These are phyloP conservation scores for Brassica juncea DNA, from an alignment of 345 rosid genomes.

Conservation along the genomic window DNA sequence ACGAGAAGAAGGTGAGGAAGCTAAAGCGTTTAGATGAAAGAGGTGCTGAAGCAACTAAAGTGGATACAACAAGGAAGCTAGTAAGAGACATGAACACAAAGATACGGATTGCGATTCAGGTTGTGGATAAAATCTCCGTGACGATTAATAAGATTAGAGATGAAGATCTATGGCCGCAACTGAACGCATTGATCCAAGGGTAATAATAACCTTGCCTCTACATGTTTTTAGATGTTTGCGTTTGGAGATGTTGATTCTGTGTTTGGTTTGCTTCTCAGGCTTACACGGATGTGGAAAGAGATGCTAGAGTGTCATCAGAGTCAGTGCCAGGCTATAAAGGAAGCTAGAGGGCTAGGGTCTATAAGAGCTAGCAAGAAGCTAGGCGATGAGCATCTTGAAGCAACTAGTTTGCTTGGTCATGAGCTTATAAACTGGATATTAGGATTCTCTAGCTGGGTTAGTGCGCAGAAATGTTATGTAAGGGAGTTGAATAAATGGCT, in stretches of 20 bases:
- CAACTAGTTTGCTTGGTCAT: constrained; percentile 68
- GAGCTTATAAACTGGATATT: constrained; percentile 77
- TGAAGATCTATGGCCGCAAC: constrained; percentile 95
- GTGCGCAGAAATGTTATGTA: constrained; percentile 77
- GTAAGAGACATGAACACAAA: constrained; percentile 76
- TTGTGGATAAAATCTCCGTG: constrained; percentile 80
- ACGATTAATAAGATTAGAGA: constrained; percentile 89
- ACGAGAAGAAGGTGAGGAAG: constrained; percentile 72
- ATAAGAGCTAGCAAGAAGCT: constrained; percentile 63
- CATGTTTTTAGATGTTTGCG: background rate
- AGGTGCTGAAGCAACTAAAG: constrained; percentile 78
- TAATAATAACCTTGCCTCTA: constrained; percentile 33
- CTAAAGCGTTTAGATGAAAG: constrained; percentile 74
- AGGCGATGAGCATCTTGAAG: constrained; percentile 65
- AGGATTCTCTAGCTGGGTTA: constrained; percentile 76
- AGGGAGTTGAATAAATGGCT: constrained; percentile 87
- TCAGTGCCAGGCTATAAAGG: constrained; percentile 76
- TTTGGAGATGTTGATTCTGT: background rate
- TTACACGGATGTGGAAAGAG: constrained; percentile 87
- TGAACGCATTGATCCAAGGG: constrained; percentile 87
- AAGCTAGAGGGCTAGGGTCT: constrained; percentile 64
- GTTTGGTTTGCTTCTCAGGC: constrained; percentile 44
- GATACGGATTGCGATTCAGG: constrained; percentile 84
- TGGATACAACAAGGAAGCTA: constrained; percentile 51
- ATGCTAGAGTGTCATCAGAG: constrained; percentile 88